Percentiles rank a stretch among this genome's conserved stretches.
These are phyloP conservation scores for Candida pseudoviswanathii DNA, from an alignment of 1,139 yeast species.

Conservation along the genomic window DNA sequence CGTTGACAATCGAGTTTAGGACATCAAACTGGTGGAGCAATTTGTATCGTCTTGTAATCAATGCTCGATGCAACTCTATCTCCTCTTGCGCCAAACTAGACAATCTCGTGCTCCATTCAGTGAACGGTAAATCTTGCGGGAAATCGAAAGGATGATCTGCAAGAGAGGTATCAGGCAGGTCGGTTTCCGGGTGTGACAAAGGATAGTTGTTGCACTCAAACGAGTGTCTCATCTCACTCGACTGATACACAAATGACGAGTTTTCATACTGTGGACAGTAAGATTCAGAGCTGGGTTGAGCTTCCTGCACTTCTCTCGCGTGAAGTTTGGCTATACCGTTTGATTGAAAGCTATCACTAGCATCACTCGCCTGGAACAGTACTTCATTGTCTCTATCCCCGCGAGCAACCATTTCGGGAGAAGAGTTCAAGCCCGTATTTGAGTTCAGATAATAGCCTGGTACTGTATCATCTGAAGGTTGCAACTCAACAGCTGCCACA, in stretches of 20 bases:
- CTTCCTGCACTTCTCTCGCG: too few species aligned
- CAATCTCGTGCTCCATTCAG: neutral
- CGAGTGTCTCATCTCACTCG: neutral
- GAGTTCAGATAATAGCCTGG: neutral
- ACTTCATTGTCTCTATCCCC: neutral
- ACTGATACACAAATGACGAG: neutral
- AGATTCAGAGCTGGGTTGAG: neutral
- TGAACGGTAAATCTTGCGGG: neutral
- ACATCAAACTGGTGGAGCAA: conserved; percentile 36
- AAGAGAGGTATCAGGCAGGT: neutral
- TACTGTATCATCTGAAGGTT: too few species aligned
- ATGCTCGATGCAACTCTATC: neutral
- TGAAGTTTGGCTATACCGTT: neutral
- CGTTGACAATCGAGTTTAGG: conserved; percentile 28
- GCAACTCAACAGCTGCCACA: too few species aligned
- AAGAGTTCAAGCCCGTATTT: neutral
- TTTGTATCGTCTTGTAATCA: conserved; percentile 31
- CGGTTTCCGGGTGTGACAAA: conserved; percentile 9
- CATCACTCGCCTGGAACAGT: neutral
- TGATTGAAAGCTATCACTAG: neutral
- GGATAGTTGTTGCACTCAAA: neutral
- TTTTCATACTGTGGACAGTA: neutral
- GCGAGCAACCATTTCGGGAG: neutral
- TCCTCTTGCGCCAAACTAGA: neutral
- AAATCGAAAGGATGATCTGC: neutral